Percentiles rank a stretch among this genome's conserved stretches.
Conservation (phyloP, 495 filamentous ascomycete species). For the Cladorrhinum samala region DNA sequence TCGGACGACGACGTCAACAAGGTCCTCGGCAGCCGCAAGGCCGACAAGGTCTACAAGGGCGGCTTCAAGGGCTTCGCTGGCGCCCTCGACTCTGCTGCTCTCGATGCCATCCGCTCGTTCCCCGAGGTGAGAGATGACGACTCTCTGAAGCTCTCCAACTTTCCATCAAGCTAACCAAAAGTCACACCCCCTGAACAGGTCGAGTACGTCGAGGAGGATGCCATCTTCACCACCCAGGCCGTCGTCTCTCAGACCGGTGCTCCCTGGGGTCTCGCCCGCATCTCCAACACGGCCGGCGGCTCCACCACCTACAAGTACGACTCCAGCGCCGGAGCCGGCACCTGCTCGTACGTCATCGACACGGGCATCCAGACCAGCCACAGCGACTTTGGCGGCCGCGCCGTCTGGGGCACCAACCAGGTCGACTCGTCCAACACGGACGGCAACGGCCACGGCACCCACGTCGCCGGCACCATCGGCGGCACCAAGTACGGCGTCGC, state of each 20-base stretch:
- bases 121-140: conserved; percentile 37
- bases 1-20: conserved; percentile 28
- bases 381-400: conserved; percentile 37
- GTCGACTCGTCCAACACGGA: conserved; percentile 40
- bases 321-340: conserved; percentile 47
- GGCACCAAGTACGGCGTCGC: conserved; percentile 43
- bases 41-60: conserved; percentile 37
- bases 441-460: conserved; percentile 46
- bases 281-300: conserved; percentile 48
- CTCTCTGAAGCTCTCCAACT: not conserved
- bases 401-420: conserved; percentile 38
- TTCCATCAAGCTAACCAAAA: not conserved
- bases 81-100: conserved; percentile 25
- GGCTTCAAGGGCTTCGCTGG: conserved; percentile 44
- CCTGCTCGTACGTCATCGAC: conserved; percentile 56
- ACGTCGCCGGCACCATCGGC: conserved; percentile 47
- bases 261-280: conserved; percentile 56
- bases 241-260: conserved; percentile 44
- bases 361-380: conserved; percentile 53
- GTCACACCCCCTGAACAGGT: conserved; percentile 25
- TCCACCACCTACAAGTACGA: conserved; percentile 57
- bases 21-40: conserved; percentile 25
- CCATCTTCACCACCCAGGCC: conserved; percentile 41
- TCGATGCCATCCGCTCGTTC: conserved; percentile 38
- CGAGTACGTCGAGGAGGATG: conserved; percentile 49